phyloP scores from a whole-genome alignment of 176 grass and related monocot species.

The Oryza nivara region DNA sequence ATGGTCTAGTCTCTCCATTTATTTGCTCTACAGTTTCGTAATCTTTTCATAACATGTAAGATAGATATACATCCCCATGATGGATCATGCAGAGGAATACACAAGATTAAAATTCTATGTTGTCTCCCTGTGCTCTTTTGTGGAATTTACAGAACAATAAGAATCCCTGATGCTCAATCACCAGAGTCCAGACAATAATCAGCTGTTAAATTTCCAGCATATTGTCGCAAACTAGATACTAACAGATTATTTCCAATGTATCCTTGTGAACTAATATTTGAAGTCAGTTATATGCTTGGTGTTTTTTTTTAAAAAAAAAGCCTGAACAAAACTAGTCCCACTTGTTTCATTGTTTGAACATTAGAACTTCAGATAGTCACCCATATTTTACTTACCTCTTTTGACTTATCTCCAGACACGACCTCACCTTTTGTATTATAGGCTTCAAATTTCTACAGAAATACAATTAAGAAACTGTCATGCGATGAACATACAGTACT shows the following conservation, averaged over 20 bases:
- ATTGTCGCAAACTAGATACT: background rate
- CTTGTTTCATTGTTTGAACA: constrained; percentile 26
- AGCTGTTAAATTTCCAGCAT: constrained; percentile 9
- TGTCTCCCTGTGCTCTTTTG: background rate
- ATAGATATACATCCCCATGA: too few species aligned
- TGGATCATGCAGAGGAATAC: background rate
- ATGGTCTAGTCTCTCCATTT: background rate
- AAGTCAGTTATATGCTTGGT: constrained; percentile 2
- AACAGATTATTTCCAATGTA: background rate
- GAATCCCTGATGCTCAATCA: background rate
- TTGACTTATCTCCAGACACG: constrained; percentile 89
- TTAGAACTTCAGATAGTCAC: constrained; percentile 23
- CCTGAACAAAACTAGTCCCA: constrained; percentile 26
- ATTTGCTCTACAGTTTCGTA: background rate
- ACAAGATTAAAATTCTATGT: background rate
- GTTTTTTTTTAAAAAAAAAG: background rate
- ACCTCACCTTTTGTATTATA: constrained; percentile 85
- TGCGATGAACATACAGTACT: background rate
- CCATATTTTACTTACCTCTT: constrained; percentile 59
- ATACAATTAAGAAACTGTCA: constrained; percentile 38
- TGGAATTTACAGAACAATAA: background rate
- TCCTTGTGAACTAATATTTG: background rate
- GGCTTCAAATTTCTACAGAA: constrained; percentile 89
- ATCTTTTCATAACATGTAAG: too few species aligned
- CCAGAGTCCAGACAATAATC: background rate